Percentiles rank a stretch among this genome's conserved stretches.
phyloP scores from a whole-genome alignment of 2,329 filamentous ascomycete species.

The Diaporthe batatas region DNA sequence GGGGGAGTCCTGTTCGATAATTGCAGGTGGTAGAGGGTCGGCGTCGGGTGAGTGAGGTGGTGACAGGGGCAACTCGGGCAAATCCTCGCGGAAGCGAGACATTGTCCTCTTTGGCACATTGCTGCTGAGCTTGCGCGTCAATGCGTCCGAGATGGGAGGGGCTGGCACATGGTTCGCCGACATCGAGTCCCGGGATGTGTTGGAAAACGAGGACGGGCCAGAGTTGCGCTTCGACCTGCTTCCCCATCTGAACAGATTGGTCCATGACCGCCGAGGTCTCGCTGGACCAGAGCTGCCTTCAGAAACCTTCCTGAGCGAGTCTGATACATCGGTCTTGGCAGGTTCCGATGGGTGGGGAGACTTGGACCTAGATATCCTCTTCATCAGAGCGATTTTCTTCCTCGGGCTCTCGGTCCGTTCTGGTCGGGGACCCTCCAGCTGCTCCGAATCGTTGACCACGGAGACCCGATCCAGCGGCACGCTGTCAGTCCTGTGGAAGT shows the following conservation, averaged over 20 bases:
- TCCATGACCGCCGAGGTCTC: slow-evolving; percentile 66
- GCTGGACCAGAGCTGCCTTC: slow-evolving; percentile 62
- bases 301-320: slow-evolving; percentile 66
- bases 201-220: slow-evolving; percentile 85
- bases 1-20: slow-evolving; percentile 44
- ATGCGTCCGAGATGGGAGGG: slow-evolving; percentile 48
- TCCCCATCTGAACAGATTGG: slow-evolving; percentile 81
- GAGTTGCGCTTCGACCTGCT: slow-evolving; percentile 69
- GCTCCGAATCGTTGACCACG: slow-evolving; percentile 42
- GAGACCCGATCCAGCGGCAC: slow-evolving; percentile 53
- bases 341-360: slow-evolving; percentile 60
- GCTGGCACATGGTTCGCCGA: slow-evolving; percentile 55
- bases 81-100: slow-evolving; percentile 92
- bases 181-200: slow-evolving; percentile 92
- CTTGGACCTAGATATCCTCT: slow-evolving; percentile 63
- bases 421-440: slow-evolving; percentile 43
- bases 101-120: slow-evolving; percentile 80
- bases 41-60: slow-evolving; percentile 85
- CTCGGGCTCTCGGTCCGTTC: slow-evolving; percentile 50
- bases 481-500: slow-evolving; percentile 65
- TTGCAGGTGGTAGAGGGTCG: slow-evolving; percentile 54
- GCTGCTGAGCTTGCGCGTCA: slow-evolving; percentile 53
- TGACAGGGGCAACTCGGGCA: slow-evolving; percentile 88
- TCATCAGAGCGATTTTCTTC: slow-evolving; percentile 56
- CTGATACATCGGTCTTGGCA: slow-evolving; percentile 62